Evolutionary conservation across 306 rosid genomes (phyloP).

Genomic region (Cucurbita pepo): DNA sequence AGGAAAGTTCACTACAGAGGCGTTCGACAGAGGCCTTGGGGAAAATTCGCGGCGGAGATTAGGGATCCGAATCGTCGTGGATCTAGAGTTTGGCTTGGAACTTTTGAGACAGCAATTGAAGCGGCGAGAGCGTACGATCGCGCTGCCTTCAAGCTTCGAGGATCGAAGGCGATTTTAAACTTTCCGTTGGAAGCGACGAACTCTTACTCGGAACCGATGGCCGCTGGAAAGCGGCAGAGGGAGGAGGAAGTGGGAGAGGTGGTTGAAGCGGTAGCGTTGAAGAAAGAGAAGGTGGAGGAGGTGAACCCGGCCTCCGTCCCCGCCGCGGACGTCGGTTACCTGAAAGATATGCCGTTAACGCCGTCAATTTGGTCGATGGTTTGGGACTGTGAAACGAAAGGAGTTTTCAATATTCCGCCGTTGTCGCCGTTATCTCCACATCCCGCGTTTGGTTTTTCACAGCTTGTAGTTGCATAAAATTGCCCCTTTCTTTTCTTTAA

Average conservation of each 20-base stretch:
- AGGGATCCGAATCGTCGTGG: conserved; percentile 62
- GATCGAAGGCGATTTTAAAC: conserved; percentile 51
- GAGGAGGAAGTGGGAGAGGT: conserved; percentile 11
- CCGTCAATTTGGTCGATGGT: conserved; percentile 61
- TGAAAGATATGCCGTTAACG: conserved; percentile 49
- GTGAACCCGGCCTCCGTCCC: neutral
- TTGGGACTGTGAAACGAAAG: conserved; percentile 54
- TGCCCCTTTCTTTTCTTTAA: neutral
- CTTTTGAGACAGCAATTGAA: conserved; percentile 52
- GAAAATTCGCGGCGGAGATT: conserved; percentile 60
- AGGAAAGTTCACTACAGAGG: conserved; percentile 32
- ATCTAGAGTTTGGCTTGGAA: conserved; percentile 56
- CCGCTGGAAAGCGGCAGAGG: conserved; percentile 22
- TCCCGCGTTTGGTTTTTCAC: conserved; percentile 38
- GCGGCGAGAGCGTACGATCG: conserved; percentile 61
- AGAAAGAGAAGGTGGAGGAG: conserved; percentile 33
- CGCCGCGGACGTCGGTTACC: neutral
- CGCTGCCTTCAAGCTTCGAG: conserved; percentile 54
- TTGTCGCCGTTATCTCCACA: conserved; percentile 77
- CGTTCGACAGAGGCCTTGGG: conserved; percentile 65
- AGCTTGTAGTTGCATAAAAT: conserved; percentile 39
- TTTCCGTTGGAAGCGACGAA: conserved; percentile 34
- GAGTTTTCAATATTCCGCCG: conserved; percentile 45
- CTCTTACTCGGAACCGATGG: neutral
- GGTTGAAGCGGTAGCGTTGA: conserved; percentile 14